Evolutionary conservation across 225 moss, liverwort and hornwort species (phyloP).

Genomic region (Ulota crispa): DNA sequence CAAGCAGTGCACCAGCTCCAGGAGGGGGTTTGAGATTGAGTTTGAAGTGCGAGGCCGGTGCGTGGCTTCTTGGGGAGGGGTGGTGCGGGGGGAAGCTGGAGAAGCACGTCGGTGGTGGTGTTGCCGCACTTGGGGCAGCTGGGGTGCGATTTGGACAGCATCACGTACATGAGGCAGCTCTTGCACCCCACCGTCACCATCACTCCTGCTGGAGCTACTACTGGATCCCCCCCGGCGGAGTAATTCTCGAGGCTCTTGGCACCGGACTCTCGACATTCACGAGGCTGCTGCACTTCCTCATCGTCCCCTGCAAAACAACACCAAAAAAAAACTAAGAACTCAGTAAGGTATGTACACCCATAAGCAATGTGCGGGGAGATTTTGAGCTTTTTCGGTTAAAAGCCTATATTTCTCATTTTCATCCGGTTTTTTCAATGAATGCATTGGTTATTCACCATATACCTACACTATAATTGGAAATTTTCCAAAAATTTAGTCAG

Average conservation of each 20-base stretch:
- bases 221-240: too few relatives aligned
- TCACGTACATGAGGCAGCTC: slow-evolving; percentile 75
- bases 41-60: neutral
- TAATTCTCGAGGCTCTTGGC: neutral
- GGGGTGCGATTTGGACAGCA: slow-evolving; percentile 69
- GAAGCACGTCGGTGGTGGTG: slow-evolving; percentile 60
- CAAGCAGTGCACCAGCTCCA: slow-evolving; percentile 36
- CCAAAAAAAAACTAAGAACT: neutral
- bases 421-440: too few relatives aligned
- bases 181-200: slow-evolving; percentile 81
- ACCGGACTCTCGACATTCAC: slow-evolving; percentile 19
- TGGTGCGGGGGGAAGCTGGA: slow-evolving; percentile 51
- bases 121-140: slow-evolving; percentile 83
- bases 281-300: slow-evolving; percentile 39
- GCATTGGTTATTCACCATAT: too few relatives aligned
- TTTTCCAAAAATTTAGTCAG: too few relatives aligned
- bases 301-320: slow-evolving; percentile 28
- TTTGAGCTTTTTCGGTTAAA: too few relatives aligned
- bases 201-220: neutral
- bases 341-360: too few relatives aligned
- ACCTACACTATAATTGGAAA: too few relatives aligned
- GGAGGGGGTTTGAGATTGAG: neutral
- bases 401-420: too few relatives aligned
- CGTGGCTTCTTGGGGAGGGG: slow-evolving; percentile 42
- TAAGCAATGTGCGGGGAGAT: too few relatives aligned